Evolutionary conservation across 2,329 filamentous ascomycete genomes (phyloP).

Genomic region (Lachnellula hyalina): DNA sequence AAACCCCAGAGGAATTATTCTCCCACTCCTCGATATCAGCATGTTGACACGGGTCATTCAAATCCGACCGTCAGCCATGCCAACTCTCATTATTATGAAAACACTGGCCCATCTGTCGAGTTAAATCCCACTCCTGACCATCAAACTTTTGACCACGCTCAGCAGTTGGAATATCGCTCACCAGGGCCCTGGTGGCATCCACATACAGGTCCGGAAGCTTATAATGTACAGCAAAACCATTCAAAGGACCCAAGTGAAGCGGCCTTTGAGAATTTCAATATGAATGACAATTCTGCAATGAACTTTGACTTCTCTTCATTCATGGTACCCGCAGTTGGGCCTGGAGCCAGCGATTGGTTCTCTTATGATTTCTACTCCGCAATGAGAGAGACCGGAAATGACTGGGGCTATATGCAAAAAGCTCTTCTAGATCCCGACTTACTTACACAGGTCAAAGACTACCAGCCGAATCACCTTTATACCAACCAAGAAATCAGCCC

Average conservation of each 20-base stretch:
- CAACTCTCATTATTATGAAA: neutral
- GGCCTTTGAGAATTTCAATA: neutral
- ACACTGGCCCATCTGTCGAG: neutral
- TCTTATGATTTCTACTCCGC: slow-evolving; percentile 24
- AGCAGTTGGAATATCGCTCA: neutral
- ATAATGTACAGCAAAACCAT: neutral
- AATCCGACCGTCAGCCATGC: neutral
- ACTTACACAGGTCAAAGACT: slow-evolving; percentile 1
- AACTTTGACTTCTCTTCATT: slow-evolving; percentile 20
- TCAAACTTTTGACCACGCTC: neutral
- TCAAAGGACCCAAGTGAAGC: neutral
- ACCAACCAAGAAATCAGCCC: neutral
- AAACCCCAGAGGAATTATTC: neutral
- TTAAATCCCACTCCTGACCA: neutral
- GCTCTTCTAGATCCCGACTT: slow-evolving; percentile 6
- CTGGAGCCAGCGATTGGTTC: slow-evolving; percentile 17
- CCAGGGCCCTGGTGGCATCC: neutral
- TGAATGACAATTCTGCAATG: neutral
- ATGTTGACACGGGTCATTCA: neutral
- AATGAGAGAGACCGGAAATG: slow-evolving; percentile 21
- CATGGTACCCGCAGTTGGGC: slow-evolving; percentile 12
- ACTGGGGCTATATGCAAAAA: slow-evolving; percentile 9
- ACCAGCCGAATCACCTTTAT: neutral
- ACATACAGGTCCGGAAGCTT: neutral
- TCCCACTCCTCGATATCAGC: neutral